Base-by-base conservation (phyloP, 2,329 filamentous ascomycete species). In the Tolypocladium ovalisporum region DNA sequence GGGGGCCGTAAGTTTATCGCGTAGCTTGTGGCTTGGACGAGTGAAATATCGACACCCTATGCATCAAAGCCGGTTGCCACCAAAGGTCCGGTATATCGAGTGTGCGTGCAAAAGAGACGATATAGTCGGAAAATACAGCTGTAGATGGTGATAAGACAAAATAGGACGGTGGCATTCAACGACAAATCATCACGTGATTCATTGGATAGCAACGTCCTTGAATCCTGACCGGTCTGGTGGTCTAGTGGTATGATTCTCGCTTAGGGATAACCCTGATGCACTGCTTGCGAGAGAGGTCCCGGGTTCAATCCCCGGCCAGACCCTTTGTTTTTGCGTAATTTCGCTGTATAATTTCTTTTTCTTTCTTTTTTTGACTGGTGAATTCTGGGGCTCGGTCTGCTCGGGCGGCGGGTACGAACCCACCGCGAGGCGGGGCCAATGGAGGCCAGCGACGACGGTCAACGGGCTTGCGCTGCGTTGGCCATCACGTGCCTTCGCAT, bases 161-260 rank as follows among this genome's bases (percentile, higher is more conserved):
- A 32, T 49, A 49, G 27, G 1, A n/a, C 7, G 3, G 7, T 8
- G 27, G 44, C 44, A 49, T 51, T 51, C 44, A 51, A 3, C 3
- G 32, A 51, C 27, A 51, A 51, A 51, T 32, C 44, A 51, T 51
- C 44, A 51, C 44, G 44, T 51, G 44, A 51, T 51, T 32, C 27
- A 13, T 32, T 51, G 27, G 27, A 32, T 17, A 32, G 4, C 8
- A n/a, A 17, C 27, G n/a, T 51, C 27, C 8, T 12, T 17, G 27
- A n/a, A 51, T 32, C 27, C 32, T n/a, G 15, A 13, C 5, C 55
- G 75, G 73, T 75, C 73, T 74, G 73, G 71, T 83, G 79, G 80
- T 82, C 80, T 83, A 83, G 81, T 79, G 82, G 81, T 84, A 85
- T 84, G 81, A 84, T 85, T 84, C 81, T 83, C 81, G 82, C 82